Conservation (phyloP, 164 flowering plant species). For the Vitis rotundifolia region DNA sequence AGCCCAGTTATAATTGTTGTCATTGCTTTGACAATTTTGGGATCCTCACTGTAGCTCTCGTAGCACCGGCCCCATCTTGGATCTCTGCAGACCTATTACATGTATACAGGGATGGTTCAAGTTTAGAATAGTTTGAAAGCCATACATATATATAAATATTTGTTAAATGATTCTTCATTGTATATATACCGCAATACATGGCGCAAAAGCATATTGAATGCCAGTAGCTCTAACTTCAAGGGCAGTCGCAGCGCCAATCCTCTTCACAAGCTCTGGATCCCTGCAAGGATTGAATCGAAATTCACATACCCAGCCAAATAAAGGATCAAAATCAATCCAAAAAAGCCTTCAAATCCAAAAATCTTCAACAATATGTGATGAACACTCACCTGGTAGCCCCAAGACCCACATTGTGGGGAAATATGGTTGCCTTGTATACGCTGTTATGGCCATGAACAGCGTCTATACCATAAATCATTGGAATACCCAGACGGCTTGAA, state of each 20-base stretch:
- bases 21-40: slow-evolving; percentile 26
- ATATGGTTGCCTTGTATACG: slow-evolving; percentile 35
- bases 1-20: slow-evolving; percentile 34
- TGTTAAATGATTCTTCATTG: too few species aligned
- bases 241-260: slow-evolving; percentile 37
- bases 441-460: slow-evolving; percentile 42
- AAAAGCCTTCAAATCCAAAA: too few species aligned
- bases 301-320: background rate
- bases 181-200: slow-evolving; percentile 32
- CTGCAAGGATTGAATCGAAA: slow-evolving; percentile 1
- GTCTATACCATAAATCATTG: slow-evolving; percentile 33
- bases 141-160: too few species aligned
- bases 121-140: background rate
- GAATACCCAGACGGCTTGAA: slow-evolving; percentile 27
- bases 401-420: slow-evolving; percentile 39
- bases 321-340: too few species aligned
- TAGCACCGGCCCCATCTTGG: slow-evolving; percentile 45
- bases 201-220: slow-evolving; percentile 33
- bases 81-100: slow-evolving; percentile 34
- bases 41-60: slow-evolving; percentile 41
- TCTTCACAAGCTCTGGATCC: slow-evolving; percentile 30
- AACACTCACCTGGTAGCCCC: slow-evolving; percentile 27
- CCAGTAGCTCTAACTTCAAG: slow-evolving; percentile 40
- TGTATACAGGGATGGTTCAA: background rate
- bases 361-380: background rate